Evolutionary conservation across 1,139 yeast genomes (phyloP), one percentile per base, ranked within the genome.

Genomic region (Yamadazyma dendronema): DNA sequence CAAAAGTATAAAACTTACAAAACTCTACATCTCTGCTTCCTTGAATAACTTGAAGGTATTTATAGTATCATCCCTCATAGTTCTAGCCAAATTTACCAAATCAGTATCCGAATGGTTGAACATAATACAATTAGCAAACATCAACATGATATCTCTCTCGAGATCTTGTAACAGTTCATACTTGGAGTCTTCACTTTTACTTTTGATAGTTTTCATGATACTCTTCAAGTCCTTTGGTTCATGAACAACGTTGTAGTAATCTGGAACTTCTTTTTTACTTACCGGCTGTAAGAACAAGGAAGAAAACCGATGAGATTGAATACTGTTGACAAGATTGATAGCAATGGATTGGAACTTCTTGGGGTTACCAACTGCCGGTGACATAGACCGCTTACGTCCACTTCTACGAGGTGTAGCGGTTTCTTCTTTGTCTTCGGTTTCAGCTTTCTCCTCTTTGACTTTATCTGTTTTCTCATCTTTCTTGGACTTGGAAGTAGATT

Each of bases 81-180:
- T 85, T 42, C 74, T 65, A 1, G 89, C 77, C 68, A 86, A 74
- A 30, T 62, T 61, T 19, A 77, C 77, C 50, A 83, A 71, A 41
- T 81, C 87, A 27, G 81, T 77, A 46, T 76, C 81, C 46, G 78
- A 73, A 43, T 77, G 76, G 56, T 85, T 86, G 59, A 81, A 85
- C 94, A 86, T 85, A 12, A 84, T 74, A 25, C 92, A 86, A 57
- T 86, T 86, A 36, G 92, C 85, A 62, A 83, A 84, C 94, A 86
- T 84, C 38, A 81, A 64, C 67, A 81, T 74, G 28, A 86, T 65
- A 44, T 83, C 87, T 39, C 84, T 66, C 50, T 85, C 89, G 19
- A 86, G 62, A 40, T 81, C 80, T 35, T 73, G 68, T 30, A 85
- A 74, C 47, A 72, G 69, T 1, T 79, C 80, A 39, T 79, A 80